Conservation (phyloP, 306 rosid genomes). For the Trichosanthes truncata region DNA sequence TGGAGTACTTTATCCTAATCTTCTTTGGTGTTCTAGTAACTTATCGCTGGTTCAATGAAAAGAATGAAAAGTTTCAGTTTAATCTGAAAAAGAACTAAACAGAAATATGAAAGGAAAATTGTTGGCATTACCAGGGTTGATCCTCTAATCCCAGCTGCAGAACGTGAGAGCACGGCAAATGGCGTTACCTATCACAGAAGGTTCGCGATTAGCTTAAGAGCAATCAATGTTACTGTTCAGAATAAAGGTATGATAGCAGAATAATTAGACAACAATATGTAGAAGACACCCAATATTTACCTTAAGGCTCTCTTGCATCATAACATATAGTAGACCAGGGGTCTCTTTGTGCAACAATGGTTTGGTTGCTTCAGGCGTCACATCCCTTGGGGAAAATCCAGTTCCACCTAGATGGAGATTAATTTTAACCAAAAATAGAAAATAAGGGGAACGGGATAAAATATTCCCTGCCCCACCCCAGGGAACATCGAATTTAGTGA, state of each 20-base stretch:
- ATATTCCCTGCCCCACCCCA: not conserved
- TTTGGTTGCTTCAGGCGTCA: constrained; percentile 97
- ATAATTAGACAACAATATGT: not conserved
- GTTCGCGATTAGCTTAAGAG: not conserved
- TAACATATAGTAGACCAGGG: constrained; percentile 73
- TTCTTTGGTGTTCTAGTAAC: not conserved
- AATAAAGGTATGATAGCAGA: not conserved
- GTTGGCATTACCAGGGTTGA: constrained; percentile 64
- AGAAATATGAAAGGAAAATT: not conserved
- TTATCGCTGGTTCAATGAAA: not conserved
- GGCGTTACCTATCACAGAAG: constrained; percentile 74
- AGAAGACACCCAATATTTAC: constrained; percentile 16
- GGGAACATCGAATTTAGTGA: not conserved
- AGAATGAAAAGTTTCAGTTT: not conserved
- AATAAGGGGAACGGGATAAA: constrained; percentile 6
- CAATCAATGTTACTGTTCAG: not conserved
- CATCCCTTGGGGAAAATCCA: constrained; percentile 67
- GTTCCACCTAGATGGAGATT: constrained; percentile 67
- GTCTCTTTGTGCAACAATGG: constrained; percentile 78
- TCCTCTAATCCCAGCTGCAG: constrained; percentile 92
- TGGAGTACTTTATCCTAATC: not conserved
- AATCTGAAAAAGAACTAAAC: not conserved
- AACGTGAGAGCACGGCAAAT: constrained; percentile 81
- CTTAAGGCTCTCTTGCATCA: constrained; percentile 94
- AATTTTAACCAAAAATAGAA: not conserved